Conservation (phyloP, 2,329 filamentous ascomycete species). For the Beauveria asiatica region DNA sequence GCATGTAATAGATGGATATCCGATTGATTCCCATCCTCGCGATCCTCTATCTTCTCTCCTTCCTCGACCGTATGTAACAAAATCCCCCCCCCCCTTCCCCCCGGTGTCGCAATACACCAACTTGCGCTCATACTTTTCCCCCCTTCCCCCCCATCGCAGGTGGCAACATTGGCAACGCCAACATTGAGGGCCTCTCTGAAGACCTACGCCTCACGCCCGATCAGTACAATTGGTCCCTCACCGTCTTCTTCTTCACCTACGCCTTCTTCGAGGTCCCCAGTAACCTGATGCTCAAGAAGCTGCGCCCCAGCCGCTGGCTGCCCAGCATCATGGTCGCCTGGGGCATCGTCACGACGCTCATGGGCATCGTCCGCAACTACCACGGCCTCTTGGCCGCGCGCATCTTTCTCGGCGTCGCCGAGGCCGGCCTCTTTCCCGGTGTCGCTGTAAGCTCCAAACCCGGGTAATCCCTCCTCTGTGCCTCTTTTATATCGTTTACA, state of each 20-base stretch:
- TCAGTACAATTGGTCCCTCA: constrained; percentile 31
- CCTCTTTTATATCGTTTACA: constrained; percentile 9
- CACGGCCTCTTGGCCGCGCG: constrained; percentile 37
- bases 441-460: constrained; percentile 30
- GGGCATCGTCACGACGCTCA: constrained; percentile 36
- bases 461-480: neutral
- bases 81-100: no score
- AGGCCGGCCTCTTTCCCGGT: constrained; percentile 58
- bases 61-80: constrained; percentile 40
- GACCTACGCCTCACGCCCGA: constrained; percentile 2
- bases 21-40: constrained; percentile 50
- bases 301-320: constrained; percentile 67
- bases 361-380: constrained; percentile 38
- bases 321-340: constrained; percentile 59
- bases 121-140: neutral
- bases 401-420: constrained; percentile 55
- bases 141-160: neutral
- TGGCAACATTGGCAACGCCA: constrained; percentile 11
- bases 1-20: constrained; percentile 30
- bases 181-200: constrained; percentile 18
- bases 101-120: neutral
- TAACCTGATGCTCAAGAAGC: constrained; percentile 66
- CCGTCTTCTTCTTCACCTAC: constrained; percentile 34
- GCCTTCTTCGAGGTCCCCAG: constrained; percentile 58
- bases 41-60: constrained; percentile 53